Evolutionary conservation across 805 yeast genomes (phyloP), one percentile per base, ranked within the genome.

Genomic region (Pichia heedii): DNA sequence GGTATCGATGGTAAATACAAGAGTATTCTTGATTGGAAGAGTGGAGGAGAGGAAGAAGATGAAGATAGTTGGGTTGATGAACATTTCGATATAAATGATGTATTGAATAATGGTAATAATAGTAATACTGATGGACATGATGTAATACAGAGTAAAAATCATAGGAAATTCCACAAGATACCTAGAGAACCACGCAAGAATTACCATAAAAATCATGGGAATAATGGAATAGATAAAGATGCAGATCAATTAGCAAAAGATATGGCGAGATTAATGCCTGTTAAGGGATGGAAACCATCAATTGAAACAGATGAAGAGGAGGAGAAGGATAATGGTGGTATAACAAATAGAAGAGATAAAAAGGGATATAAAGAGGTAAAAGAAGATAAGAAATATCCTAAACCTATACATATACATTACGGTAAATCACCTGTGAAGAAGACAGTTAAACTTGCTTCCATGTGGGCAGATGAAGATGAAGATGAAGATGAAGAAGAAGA

Each of bases 1-100:
- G 26, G 26, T 24, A 5, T 24, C 12, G 15, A 6, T 13, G 13
- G 32, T 12, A 29, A 29, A 29, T n/a, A n/a, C n/a, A 12, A 16
- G 12, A 29, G 16, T 12, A 5, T 29, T 10, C 5, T 29, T 6
- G 22, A 16, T 8, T 43, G 42, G 42, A 22, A 21, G 1, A 36
- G n/a, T 29, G 16, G 22, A 32, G 21, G 32, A 15, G 16, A 19
- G 2, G 34, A 32, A 2, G 34, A 32, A 7, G 34, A 18, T 16
- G 20, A 32, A n/a, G 44, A 36, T 9, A 9, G 22, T 45, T 62
- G 67, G 67, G 65, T 65, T 6, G 54, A 53, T 18, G 62, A 61
- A 27, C 57, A 50, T 3, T 42, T 54, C 12, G 46, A 55, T 19
- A 59, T 56, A 11, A 33, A 50, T 19, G 43, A 52, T 32, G 60